These are phyloP conservation scores for Silene uniflora DNA, from an alignment of 148 eudicot species.

Conservation along the genomic window DNA sequence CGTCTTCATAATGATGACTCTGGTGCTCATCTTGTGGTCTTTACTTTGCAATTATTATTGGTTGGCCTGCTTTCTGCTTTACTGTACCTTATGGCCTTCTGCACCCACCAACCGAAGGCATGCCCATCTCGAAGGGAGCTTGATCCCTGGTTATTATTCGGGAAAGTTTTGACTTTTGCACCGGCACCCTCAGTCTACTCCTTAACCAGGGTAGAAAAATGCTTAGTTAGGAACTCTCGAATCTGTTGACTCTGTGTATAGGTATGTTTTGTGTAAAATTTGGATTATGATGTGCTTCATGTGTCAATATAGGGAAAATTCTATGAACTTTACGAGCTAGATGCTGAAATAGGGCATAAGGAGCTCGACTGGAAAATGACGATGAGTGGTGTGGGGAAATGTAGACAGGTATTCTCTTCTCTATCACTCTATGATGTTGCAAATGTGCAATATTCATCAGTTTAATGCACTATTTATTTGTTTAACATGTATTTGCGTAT, in stretches of 20 bases:
- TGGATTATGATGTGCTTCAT: neutral
- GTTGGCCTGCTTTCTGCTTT: neutral
- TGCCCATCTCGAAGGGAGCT: too few species aligned
- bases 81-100: neutral
- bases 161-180: too few species aligned
- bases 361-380: slow-evolving; percentile 99
- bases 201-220: neutral
- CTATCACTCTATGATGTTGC: slow-evolving; percentile 10
- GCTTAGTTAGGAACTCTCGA: neutral
- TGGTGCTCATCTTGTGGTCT: neutral
- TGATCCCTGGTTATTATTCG: too few species aligned
- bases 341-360: slow-evolving; percentile 96
- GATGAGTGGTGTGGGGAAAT: slow-evolving; percentile 91
- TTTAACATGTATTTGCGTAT: slow-evolving; percentile 1
- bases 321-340: slow-evolving; percentile 94
- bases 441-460: neutral
- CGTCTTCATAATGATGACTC: neutral
- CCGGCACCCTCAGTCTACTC: too few species aligned
- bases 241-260: neutral
- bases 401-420: slow-evolving; percentile 66
- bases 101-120: too few species aligned
- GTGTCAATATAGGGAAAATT: slow-evolving; percentile 66
- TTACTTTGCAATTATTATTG: neutral
- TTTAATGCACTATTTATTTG: slow-evolving; percentile 1
- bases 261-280: neutral